Evolutionary conservation across 352 stramenopile species (phyloP).

Genomic region (Phytophthora nicotianae): DNA sequence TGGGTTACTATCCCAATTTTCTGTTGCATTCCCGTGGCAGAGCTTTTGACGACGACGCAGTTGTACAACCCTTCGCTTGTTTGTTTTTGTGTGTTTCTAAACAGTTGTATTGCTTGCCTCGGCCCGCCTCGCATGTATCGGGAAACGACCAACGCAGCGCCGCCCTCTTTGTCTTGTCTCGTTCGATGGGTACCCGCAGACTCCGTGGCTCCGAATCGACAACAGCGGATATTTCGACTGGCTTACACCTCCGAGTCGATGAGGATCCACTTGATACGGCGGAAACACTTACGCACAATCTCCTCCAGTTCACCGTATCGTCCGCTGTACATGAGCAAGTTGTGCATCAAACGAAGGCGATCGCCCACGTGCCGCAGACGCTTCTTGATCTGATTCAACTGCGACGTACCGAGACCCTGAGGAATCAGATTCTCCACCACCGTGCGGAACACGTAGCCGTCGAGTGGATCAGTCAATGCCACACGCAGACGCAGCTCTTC

Average conservation of each 20-base stretch:
- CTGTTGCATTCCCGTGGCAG: background rate
- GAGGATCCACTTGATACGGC: constrained; percentile 92
- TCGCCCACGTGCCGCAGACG: constrained; percentile 86
- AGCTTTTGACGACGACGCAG: constrained; percentile 11
- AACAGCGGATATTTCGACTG: background rate
- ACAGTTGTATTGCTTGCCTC: constrained; percentile 27
- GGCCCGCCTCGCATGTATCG: constrained; percentile 1
- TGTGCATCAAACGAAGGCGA: constrained; percentile 88
- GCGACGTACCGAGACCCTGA: constrained; percentile 73
- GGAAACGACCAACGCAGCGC: constrained; percentile 12
- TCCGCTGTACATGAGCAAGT: constrained; percentile 89
- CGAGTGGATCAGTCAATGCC: constrained; percentile 70
- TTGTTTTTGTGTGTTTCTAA: constrained; percentile 37
- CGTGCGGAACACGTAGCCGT: constrained; percentile 88
- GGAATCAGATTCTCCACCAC: constrained; percentile 90
- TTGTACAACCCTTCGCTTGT: constrained; percentile 15
- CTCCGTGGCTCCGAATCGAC: background rate
- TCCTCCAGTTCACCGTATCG: constrained; percentile 85
- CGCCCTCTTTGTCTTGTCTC: constrained; percentile 18
- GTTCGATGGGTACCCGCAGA: constrained; percentile 1
- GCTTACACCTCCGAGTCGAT: constrained; percentile 89
- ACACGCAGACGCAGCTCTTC: constrained; percentile 75
- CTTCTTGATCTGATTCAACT: constrained; percentile 91
- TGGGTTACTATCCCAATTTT: constrained; percentile 3
- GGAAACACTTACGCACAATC: constrained; percentile 92